Evolutionary conservation across 2,329 filamentous ascomycete species (phyloP), one percentile per base, ranked within the genome.

Genomic region (Aspergillus sp.): DNA sequence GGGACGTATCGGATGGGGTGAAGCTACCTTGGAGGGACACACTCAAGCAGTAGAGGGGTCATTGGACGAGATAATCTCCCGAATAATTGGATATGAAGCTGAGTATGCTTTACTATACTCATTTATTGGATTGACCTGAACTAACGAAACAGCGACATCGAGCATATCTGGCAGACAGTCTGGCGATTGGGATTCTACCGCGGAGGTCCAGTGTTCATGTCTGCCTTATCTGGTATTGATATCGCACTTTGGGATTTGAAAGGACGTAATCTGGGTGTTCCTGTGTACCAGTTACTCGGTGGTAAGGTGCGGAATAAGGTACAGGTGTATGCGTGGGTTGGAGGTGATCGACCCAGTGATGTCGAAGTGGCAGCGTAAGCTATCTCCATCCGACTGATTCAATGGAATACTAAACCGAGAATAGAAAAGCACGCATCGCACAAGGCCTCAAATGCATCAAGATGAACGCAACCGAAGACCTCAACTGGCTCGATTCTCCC

Each of bases 241-340:
- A 90, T 90, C 59, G 86, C 86, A 0, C 67, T 90, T 0, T 90
- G 86, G 86, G 86, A 90, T 66, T 67, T 90, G n/a, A 89, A 90
- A 68, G 79, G 79, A 2, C 70, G 79, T 26, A 76, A 72, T 47
- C 63, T 84, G 6, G 76, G 77, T 5, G 81, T 89, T 0, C 86
- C 86, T 0, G 77, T 90, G 33, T 84, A 88, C 54, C 78, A 88
- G 52, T 71, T 91, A 0, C 72, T 90, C 0, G 87, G 87, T 1
- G 87, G 87, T 4, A 88, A 88, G 44, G 68, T 90, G 1, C 75
- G 86, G 32, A 72, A 82, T 49, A 83, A 82, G 55, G 68, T 87
- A 8, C 80, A 81, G 48, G 86, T 90, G 0, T 90, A 90, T 57
- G 82, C 82, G 7, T 89, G 86, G 86, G 88, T 90, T 48, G 86